Percentiles rank a stretch among this genome's conserved stretches.
These are phyloP conservation scores for Fusarium sp. DNA, from an alignment of 2,329 filamentous ascomycete species.

Conservation along the genomic window DNA sequence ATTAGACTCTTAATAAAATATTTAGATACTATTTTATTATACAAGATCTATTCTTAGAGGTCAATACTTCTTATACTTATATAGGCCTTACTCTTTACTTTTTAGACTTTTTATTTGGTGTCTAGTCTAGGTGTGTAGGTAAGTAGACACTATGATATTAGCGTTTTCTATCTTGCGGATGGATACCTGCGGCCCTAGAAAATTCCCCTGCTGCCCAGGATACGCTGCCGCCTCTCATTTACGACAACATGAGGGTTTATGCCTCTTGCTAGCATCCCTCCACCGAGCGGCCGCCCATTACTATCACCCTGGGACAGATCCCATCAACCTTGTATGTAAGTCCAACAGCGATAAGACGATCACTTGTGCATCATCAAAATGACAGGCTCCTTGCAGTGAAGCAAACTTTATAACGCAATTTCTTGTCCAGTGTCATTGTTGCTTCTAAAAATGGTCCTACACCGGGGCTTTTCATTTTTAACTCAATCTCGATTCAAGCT, in stretches of 20 bases:
- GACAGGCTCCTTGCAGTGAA: slow-evolving; percentile 6
- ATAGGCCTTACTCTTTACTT: too few relatives aligned
- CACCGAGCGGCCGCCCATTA: slow-evolving; percentile 32
- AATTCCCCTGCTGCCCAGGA: neutral
- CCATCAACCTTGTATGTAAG: slow-evolving; percentile 28
- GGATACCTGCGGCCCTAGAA: slow-evolving; percentile 16
- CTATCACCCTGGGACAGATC: slow-evolving; percentile 13
- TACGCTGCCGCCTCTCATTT: slow-evolving; percentile 10
- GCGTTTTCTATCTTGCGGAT: slow-evolving; percentile 20
- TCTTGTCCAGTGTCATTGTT: slow-evolving; percentile 19
- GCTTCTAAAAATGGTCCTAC: slow-evolving; percentile 22
- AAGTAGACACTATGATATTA: slow-evolving; percentile 6
- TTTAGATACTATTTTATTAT: too few relatives aligned
- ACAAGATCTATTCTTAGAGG: too few relatives aligned
- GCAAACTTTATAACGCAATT: slow-evolving; percentile 7
- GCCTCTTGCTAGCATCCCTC: slow-evolving; percentile 11
- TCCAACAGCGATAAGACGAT: slow-evolving; percentile 2
- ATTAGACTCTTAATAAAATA: too few relatives aligned
- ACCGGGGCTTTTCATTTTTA: slow-evolving; percentile 28
- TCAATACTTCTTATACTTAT: too few relatives aligned
- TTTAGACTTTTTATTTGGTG: too few relatives aligned
- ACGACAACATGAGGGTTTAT: slow-evolving; percentile 6
- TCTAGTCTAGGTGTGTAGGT: too few relatives aligned
- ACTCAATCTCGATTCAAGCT: neutral
- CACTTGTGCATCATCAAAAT: neutral